These are phyloP conservation scores for Rosa chinensis DNA, from an alignment of 306 rosid species.

Conservation along the genomic window DNA sequence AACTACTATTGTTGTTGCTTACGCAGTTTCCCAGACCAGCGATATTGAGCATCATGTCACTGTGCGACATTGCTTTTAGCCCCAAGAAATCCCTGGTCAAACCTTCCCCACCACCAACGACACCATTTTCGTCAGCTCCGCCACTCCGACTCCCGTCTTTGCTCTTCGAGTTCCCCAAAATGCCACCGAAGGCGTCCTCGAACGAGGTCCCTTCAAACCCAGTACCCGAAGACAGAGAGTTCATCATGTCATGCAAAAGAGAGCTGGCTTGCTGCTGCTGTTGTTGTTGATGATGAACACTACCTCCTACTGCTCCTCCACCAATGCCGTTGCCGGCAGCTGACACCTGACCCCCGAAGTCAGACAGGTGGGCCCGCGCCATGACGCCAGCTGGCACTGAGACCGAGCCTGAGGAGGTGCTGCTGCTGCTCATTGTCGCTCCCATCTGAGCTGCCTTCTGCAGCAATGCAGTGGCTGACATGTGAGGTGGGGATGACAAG, in stretches of 20 bases:
- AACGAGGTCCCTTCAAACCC: constrained; percentile 52
- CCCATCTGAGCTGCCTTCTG: constrained; percentile 99
- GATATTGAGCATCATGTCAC: constrained; percentile 65
- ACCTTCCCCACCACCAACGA: constrained; percentile 36
- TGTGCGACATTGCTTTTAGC: constrained; percentile 67
- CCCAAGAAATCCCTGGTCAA: constrained; percentile 94
- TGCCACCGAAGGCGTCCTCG: constrained; percentile 61
- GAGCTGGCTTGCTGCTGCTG: constrained; percentile 14
- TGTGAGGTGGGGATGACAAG: constrained; percentile 49
- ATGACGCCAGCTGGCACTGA: constrained; percentile 24
- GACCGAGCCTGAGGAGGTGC: constrained; percentile 21
- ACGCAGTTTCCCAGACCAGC: constrained; percentile 70
- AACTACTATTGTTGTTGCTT: constrained; percentile 23
- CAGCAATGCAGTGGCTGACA: constrained; percentile 96
- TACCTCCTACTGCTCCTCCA: background rate
- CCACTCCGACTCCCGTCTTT: constrained; percentile 19
- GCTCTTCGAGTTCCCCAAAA: constrained; percentile 18
- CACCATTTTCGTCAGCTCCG: background rate
- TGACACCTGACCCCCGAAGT: constrained; percentile 15
- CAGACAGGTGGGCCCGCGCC: constrained; percentile 61
- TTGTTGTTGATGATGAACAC: constrained; percentile 11
- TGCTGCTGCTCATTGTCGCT: constrained; percentile 55
- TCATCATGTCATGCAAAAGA: constrained; percentile 58
- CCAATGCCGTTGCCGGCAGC: background rate
- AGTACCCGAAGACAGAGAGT: constrained; percentile 46